These are phyloP conservation scores for Yamadazyma songkhlaensis DNA, from an alignment of 1,139 yeast species.

Conservation along the genomic window DNA sequence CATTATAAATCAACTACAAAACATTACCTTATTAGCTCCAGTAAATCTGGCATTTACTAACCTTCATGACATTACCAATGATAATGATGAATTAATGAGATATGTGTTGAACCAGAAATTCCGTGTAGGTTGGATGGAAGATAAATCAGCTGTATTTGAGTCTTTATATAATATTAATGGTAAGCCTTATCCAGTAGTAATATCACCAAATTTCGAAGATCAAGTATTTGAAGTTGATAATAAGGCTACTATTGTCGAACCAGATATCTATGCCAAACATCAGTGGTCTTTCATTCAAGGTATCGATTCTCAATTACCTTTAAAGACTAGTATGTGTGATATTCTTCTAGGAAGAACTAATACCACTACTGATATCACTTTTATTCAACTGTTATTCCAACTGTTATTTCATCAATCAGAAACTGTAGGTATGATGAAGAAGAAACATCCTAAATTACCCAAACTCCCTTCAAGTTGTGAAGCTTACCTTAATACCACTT, in stretches of 20 bases:
- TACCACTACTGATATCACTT: slow-evolving; percentile 18
- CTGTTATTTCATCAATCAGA: slow-evolving; percentile 23
- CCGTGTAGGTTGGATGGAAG: slow-evolving; percentile 30
- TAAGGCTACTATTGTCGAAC: slow-evolving; percentile 53
- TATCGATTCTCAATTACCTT: slow-evolving; percentile 48
- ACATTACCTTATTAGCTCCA: slow-evolving; percentile 83
- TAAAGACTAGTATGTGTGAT: slow-evolving; percentile 44
- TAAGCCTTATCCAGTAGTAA: slow-evolving; percentile 23
- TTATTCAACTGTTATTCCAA: slow-evolving; percentile 28
- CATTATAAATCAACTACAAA: slow-evolving; percentile 56
- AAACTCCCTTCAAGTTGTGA: slow-evolving; percentile 26
- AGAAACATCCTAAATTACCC: slow-evolving; percentile 7
- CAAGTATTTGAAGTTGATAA: slow-evolving; percentile 46
- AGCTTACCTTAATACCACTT: slow-evolving; percentile 22
- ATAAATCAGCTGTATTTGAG: slow-evolving; percentile 26
- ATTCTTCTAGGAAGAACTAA: slow-evolving; percentile 12
- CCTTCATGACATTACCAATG: slow-evolving; percentile 10
- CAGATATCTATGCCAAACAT: slow-evolving; percentile 63
- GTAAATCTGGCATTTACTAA: slow-evolving; percentile 70
- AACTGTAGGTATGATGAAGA: slow-evolving; percentile 1
- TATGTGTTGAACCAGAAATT: slow-evolving; percentile 36
- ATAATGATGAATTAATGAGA: slow-evolving; percentile 21
- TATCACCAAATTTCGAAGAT: slow-evolving; percentile 28
- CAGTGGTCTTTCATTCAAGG: slow-evolving; percentile 77
- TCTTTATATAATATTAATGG: slow-evolving; percentile 24